phyloP scores from a whole-genome alignment of 202 grass and related monocot species.

The Miscanthus sacchariflorus region DNA sequence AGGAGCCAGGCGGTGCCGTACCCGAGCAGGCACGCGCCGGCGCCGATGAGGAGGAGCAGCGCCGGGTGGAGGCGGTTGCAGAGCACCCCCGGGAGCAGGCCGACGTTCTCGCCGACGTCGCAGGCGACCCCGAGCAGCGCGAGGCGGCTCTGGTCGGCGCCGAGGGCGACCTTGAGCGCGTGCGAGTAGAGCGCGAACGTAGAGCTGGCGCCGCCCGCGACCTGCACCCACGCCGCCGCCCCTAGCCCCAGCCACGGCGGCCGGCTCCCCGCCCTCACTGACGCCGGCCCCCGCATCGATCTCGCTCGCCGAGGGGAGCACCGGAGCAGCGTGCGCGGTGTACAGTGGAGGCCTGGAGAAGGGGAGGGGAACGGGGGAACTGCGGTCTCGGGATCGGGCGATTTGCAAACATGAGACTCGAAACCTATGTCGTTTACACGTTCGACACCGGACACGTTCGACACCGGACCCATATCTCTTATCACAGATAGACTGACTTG shows the following conservation, averaged over 20 bases:
- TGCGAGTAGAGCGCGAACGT: conserved; percentile 95
- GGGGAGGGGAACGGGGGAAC: no score
- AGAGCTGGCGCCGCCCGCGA: conserved; percentile 70
- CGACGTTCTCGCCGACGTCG: conserved; percentile 90
- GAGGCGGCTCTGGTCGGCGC: conserved; percentile 77
- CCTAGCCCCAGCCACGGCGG: conserved; percentile 89
- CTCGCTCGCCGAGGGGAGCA: neutral
- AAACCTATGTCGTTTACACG: no score
- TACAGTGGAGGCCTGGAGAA: neutral
- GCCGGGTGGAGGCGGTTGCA: conserved; percentile 81
- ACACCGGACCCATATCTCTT: no score
- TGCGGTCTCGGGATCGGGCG: no score
- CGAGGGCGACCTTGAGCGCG: conserved; percentile 73
- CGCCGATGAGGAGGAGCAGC: conserved; percentile 74
- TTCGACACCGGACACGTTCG: no score
- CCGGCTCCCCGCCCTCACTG: conserved; percentile 79
- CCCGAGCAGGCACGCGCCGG: conserved; percentile 61
- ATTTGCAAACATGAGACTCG: no score
- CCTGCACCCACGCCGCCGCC: conserved; percentile 87
- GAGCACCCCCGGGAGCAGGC: conserved; percentile 70
- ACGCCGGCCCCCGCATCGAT: conserved; percentile 40
- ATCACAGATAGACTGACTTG: no score
- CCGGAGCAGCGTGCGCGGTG: neutral
- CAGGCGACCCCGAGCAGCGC: conserved; percentile 87
- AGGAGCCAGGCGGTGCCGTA: conserved; percentile 73